Conservation (phyloP, 2,329 filamentous ascomycete species). For the Fusarium ramigenum region DNA sequence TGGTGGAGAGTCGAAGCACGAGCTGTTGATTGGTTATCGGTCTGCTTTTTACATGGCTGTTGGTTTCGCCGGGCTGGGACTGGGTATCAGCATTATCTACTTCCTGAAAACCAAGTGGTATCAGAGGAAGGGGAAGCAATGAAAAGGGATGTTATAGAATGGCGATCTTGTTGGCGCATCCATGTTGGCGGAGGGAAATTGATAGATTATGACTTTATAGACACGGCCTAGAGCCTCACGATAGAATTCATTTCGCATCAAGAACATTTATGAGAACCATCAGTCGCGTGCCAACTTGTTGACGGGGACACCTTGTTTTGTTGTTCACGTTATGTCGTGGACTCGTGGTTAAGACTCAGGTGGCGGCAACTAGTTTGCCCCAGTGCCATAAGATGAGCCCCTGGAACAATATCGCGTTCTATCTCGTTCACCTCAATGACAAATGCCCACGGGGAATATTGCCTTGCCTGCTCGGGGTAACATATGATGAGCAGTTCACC, state of each 20-base stretch:
- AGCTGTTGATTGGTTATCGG: slow-evolving; percentile 19
- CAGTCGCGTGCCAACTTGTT: accelerated
- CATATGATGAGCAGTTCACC: accelerated
- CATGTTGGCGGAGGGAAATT: background rate
- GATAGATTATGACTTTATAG: background rate
- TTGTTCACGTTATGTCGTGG: too few relatives aligned
- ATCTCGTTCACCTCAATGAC: too few relatives aligned
- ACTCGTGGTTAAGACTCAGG: background rate
- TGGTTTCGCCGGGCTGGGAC: slow-evolving; percentile 19
- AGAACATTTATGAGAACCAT: accelerated
- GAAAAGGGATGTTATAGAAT: background rate
- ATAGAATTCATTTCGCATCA: background rate
- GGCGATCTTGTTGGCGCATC: accelerated
- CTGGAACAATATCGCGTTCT: too few relatives aligned
- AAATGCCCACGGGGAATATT: too few relatives aligned
- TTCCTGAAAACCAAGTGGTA: slow-evolving; percentile 24
- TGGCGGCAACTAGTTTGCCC: background rate
- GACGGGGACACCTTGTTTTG: background rate
- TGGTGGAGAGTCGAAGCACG: slow-evolving; percentile 28
- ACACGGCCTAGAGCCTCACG: background rate
- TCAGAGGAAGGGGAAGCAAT: background rate
- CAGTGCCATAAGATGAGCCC: background rate
- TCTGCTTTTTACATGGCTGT: slow-evolving; percentile 28
- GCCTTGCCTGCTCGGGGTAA: background rate
- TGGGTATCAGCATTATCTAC: slow-evolving; percentile 19